phyloP scores from a whole-genome alignment of 2,329 filamentous ascomycete species.

The Alternaria sp. region DNA sequence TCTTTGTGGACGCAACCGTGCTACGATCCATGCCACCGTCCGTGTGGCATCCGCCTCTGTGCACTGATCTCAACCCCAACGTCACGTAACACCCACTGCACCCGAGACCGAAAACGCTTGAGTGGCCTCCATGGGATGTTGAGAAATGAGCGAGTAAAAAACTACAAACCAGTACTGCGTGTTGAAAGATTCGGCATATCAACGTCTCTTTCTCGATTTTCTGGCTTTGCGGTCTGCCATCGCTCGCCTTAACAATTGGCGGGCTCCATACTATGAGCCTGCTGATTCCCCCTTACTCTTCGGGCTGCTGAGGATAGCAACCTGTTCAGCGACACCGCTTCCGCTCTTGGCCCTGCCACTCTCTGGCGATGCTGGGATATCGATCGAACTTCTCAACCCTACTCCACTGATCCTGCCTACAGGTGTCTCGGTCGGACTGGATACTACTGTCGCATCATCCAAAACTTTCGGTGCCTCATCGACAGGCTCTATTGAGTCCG shows the following conservation, averaged over 20 bases:
- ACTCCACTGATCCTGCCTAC: conserved; percentile 38
- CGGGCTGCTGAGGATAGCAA: conserved; percentile 42
- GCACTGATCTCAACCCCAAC: conserved; percentile 17
- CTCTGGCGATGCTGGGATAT: conserved; percentile 32
- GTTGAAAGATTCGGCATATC: neutral
- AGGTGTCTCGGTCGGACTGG: conserved; percentile 35
- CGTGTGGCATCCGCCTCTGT: conserved; percentile 17
- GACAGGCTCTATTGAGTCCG: conserved; percentile 43
- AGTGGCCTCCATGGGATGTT: neutral
- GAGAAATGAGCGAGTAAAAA: neutral
- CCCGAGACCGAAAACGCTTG: conserved; percentile 7
- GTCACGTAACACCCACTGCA: conserved; percentile 19
- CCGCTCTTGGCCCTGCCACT: conserved; percentile 29
- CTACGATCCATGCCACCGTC: conserved; percentile 12
- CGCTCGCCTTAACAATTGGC: neutral
- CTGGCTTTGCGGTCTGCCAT: neutral
- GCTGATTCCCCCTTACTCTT: conserved; percentile 19
- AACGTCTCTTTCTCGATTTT: neutral
- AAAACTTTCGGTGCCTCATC: conserved; percentile 25
- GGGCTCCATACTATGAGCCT: conserved; percentile 7
- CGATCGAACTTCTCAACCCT: conserved; percentile 45
- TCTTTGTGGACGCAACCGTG: conserved; percentile 17
- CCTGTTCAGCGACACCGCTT: conserved; percentile 45
- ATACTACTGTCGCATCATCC: conserved; percentile 22
- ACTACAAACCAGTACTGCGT: neutral